Evolutionary conservation across 2,329 filamentous ascomycete species (phyloP).

Genomic region (Sphaerulina vaccinii): DNA sequence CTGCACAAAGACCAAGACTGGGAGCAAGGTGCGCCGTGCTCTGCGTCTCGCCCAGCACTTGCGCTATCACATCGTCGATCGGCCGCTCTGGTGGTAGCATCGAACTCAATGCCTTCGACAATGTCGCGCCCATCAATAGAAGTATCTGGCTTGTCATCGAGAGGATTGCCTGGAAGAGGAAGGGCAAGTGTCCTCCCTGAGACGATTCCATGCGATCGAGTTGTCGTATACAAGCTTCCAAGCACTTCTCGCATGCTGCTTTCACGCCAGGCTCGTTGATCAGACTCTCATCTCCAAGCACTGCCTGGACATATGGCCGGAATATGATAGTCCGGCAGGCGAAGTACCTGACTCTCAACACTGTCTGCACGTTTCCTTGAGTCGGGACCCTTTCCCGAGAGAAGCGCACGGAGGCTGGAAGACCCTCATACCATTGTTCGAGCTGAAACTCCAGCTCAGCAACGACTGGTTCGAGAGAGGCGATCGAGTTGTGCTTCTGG

Average conservation of each 20-base stretch:
- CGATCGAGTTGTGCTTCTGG: conserved; percentile 62
- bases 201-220: conserved; percentile 76
- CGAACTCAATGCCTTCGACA: conserved; percentile 69
- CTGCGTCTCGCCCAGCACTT: conserved; percentile 74
- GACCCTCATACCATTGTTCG: conserved; percentile 78
- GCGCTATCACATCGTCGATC: conserved; percentile 73
- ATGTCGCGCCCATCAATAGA: conserved; percentile 79
- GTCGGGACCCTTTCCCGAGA: conserved; percentile 67
- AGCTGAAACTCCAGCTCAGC: conserved; percentile 79
- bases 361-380: conserved; percentile 73
- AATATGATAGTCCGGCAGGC: conserved; percentile 86
- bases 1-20: conserved; percentile 71
- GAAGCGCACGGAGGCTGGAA: conserved; percentile 74
- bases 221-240: conserved; percentile 77
- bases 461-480: conserved; percentile 73
- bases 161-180: conserved; percentile 80
- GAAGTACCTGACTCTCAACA: conserved; percentile 76
- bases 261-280: conserved; percentile 69
- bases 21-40: conserved; percentile 72
- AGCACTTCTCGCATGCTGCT: conserved; percentile 76
- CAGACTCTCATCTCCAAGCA: conserved; percentile 73
- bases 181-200: conserved; percentile 80
- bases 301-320: conserved; percentile 76
- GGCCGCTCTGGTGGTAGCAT: conserved; percentile 59
- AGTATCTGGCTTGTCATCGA: conserved; percentile 81